Conservation (phyloP, 2,329 filamentous ascomycete genomes). For the Penicillium capsulatum region DNA sequence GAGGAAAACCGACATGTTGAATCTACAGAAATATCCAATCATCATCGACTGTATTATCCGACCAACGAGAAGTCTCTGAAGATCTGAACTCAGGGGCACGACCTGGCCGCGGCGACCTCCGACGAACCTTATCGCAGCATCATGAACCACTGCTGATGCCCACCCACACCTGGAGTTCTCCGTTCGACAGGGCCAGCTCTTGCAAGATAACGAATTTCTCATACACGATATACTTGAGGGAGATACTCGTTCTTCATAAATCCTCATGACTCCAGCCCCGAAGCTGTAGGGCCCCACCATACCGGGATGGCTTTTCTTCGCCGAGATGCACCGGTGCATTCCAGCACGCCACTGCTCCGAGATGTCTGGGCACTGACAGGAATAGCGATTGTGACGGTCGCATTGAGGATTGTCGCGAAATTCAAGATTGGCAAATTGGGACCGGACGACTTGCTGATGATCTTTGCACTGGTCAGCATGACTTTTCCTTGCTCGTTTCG, state of each 20-base stretch:
- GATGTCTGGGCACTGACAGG: slow-evolving; percentile 22
- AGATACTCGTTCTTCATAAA: no score
- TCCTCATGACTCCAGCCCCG: no score
- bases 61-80: no score
- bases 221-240: no score
- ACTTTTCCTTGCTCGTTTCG: neutral
- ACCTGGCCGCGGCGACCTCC: slow-evolving; percentile 16
- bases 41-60: no score
- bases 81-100: no score
- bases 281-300: no score
- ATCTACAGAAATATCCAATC: no score
- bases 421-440: slow-evolving; percentile 20
- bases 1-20: no score
- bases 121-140: slow-evolving; percentile 9
- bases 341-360: slow-evolving; percentile 15
- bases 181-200: no score
- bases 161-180: slow-evolving; percentile 10
- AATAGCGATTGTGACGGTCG: slow-evolving; percentile 14
- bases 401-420: slow-evolving; percentile 21
- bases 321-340: slow-evolving; percentile 3
- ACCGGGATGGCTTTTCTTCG: neutral
- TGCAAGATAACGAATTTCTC: no score
- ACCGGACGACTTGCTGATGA: slow-evolving; percentile 23
- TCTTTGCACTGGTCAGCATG: slow-evolving; percentile 21
- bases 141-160: neutral